phyloP scores from a whole-genome alignment of 805 yeast genomes.

The Maudiozyma saulgeensis region DNA sequence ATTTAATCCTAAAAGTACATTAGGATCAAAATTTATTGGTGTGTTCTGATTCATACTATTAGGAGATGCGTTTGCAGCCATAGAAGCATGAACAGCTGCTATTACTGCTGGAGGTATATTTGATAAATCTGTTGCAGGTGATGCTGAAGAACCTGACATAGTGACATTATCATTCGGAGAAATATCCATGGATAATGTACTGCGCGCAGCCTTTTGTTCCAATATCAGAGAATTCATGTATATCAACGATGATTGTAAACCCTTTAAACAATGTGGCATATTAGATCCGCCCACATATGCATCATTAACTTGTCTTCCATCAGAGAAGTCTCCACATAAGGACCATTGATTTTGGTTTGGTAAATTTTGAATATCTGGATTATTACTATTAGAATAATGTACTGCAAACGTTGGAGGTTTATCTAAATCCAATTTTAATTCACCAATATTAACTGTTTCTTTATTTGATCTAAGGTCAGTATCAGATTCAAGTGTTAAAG shows the following conservation, averaged over 20 bases:
- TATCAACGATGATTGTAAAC: conserved; percentile 41
- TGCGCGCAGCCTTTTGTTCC: conserved; percentile 34
- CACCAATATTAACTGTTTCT: conserved; percentile 30
- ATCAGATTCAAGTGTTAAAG: conserved; percentile 40
- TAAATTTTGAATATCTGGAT: conserved; percentile 30
- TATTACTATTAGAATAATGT: conserved; percentile 46
- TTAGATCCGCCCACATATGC: conserved; percentile 55
- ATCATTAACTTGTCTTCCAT: conserved; percentile 68
- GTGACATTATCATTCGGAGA: neutral
- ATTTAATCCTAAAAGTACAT: neutral
- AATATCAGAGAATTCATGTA: conserved; percentile 46
- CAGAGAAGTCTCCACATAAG: conserved; percentile 75
- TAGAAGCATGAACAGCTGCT: neutral
- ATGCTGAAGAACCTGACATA: neutral
- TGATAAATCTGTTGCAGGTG: neutral
- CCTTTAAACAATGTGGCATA: conserved; percentile 62
- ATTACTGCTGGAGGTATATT: neutral
- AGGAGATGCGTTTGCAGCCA: neutral
- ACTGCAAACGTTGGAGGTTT: conserved; percentile 74
- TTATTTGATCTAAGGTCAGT: conserved; percentile 13
- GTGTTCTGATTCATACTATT: neutral
- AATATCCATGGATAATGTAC: conserved; percentile 3
- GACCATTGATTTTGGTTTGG: conserved; percentile 31
- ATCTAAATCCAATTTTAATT: conserved; percentile 40
- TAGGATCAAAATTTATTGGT: conserved; percentile 5